Evolutionary conservation across 2,329 filamentous ascomycete genomes (phyloP), one percentile per base, ranked within the genome.

Genomic region (Penicillium italicum): DNA sequence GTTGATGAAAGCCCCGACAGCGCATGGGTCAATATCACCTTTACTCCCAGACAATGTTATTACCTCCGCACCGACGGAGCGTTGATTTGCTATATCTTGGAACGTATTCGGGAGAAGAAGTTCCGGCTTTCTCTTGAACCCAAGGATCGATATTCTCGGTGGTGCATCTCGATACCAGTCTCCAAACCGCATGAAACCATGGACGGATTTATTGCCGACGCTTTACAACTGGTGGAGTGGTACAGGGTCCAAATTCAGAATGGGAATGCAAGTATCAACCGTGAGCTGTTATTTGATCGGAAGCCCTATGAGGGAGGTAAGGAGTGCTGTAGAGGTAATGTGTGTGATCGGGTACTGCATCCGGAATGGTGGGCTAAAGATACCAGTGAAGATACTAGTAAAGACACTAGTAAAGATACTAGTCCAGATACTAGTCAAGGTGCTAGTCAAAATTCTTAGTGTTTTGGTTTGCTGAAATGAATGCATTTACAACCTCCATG

Each of bases 181-280:
- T 49, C 51, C 18, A 34, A 18, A 16, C 1, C 12, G n/a, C 44
- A 49, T 24, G 11, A 11, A 4, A 36, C 18, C 12, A 9, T 10
- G 2, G 36, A 9, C 1, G 18, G 24, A 7, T 24, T 16, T 28
- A 18, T 31, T 28, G 18, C 4, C 1, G 51, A 49, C 3, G 51
- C 51, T 12, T 24, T 34, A 14, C n/a, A 49, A 36, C 44, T 53
- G 1, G 36, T 30, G 18, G 20, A 53, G 14, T 53, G 51, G 51
- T 53, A 53, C 28, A 42, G 4, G 22, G 22, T 36, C 6, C 51
- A 53, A 6, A 36, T 53, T 9, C 30, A 34, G 24, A 33, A 42
- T 28, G 51, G 51, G 11, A 53, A 53, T 34, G 44, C 44, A 28
- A 49, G n/a, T 31, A 34, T 53, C 30, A 53, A 53, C 28, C 45